phyloP scores from a whole-genome alignment of 2,329 filamentous ascomycete species.

The Fusarium coffeatum region DNA sequence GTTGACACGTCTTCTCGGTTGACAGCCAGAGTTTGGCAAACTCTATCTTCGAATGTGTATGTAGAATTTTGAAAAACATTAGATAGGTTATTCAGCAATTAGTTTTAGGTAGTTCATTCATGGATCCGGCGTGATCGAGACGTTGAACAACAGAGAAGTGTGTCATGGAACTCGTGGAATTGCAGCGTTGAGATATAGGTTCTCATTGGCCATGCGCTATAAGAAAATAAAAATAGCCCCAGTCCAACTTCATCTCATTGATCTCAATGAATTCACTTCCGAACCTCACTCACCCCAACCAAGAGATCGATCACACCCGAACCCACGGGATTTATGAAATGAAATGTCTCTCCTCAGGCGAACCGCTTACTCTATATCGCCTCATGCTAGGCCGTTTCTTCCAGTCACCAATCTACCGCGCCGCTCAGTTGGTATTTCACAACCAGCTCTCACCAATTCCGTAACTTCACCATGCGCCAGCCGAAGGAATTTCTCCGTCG shows the following conservation, averaged over 20 bases:
- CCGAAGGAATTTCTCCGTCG: slow-evolving; percentile 51
- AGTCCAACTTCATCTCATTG: slow-evolving; percentile 28
- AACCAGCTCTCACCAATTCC: slow-evolving; percentile 9
- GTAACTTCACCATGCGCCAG: slow-evolving; percentile 16
- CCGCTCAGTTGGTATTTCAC: slow-evolving; percentile 4
- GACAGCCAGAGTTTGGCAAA: not conserved
- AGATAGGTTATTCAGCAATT: not conserved
- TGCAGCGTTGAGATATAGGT: not conserved
- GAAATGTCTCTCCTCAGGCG: slow-evolving; percentile 38
- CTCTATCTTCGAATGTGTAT: not conserved
- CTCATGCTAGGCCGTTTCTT: slow-evolving; percentile 25
- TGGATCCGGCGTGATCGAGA: not conserved
- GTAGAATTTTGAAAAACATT: not conserved
- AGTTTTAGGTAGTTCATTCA: not conserved
- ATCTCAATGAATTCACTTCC: slow-evolving; percentile 3
- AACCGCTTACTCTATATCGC: slow-evolving; percentile 20
- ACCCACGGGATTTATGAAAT: slow-evolving; percentile 13
- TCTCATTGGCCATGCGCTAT: slow-evolving; percentile 25
- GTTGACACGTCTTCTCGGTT: not conserved
- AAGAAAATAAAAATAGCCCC: slow-evolving; percentile 6
- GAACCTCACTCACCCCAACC: slow-evolving; percentile 8
- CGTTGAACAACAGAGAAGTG: not conserved
- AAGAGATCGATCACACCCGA: slow-evolving; percentile 7
- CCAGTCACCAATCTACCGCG: slow-evolving; percentile 6
- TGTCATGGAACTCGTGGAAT: not conserved